Evolutionary conservation across 2,329 filamentous ascomycete genomes (phyloP), one percentile per base, ranked within the genome.

Genomic region (Helotiales sp.): DNA sequence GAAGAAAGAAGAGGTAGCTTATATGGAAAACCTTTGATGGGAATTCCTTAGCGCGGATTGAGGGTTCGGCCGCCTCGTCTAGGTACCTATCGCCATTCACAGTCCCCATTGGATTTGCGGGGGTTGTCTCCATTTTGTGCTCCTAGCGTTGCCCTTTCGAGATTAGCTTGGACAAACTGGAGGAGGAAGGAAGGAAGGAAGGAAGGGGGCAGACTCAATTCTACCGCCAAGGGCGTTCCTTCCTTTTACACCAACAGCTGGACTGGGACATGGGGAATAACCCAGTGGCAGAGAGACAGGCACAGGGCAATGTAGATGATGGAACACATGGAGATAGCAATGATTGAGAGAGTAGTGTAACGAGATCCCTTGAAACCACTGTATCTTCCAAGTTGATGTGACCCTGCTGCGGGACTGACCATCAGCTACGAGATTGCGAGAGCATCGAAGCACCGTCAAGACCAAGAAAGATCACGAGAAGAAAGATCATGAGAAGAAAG

Each of bases 161-260:
- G 30, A 10, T 20, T 55, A 55, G 52, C 10, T 32, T 30, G 17
- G 49, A 26, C 2, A 17, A 3, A 6, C 3, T 52, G 1, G 24
- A 52, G 49, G 26, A 13, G 49, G 17, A 37, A 2, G 30, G n/a
- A 34, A 26, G 20, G 20, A 24, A 24, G 20, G 20, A 2, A 24
- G 45, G 11, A 20, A 11, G 52, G 52, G 30, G 52, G 52, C 17
- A 55, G 52, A 55, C 30, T 30, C 8, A 13, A 2, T 55, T 22
- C n/a, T 30, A 10, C 17, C 30, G 7, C n/a, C 28, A 13, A 34
- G n/a, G 30, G 3, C 2, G 3, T 55, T 55, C 28, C 52, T 55
- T 30, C 22, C 52, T 34, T n/a, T 30, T 55, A 55, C 17, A 34
- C 52, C 28, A 34, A 55, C 52, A 55, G 52, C 52, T 22, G n/a